Evolutionary conservation across 23 red algal species (phyloP).

Genomic region (Gracilaria domingensis): DNA sequence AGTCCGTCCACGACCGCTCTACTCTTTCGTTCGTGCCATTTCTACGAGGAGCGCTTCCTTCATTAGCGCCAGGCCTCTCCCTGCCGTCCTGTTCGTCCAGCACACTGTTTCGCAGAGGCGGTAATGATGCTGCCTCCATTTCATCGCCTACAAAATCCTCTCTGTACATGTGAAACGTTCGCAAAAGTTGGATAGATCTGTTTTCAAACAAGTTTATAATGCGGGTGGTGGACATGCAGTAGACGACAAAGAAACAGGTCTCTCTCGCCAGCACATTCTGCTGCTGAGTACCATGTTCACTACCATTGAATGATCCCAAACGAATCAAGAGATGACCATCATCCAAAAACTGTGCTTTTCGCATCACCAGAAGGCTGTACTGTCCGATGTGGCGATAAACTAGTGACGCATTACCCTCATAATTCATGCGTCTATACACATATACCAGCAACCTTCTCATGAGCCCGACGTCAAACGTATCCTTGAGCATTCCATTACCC

Average conservation of each 20-base stretch:
- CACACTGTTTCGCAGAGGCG: constrained; percentile 12
- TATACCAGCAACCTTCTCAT: constrained; percentile 86
- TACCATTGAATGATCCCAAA: constrained; percentile 58
- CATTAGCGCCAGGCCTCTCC: not conserved
- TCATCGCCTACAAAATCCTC: constrained; percentile 52
- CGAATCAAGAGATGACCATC: constrained; percentile 73
- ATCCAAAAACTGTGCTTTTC: constrained; percentile 86
- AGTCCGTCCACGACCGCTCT: not conserved
- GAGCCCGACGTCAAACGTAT: constrained; percentile 62
- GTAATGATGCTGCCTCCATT: constrained; percentile 33
- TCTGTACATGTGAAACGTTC: constrained; percentile 29
- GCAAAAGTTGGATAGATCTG: constrained; percentile 49
- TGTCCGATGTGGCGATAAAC: constrained; percentile 57
- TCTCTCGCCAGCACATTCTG: not conserved
- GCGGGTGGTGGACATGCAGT: constrained; percentile 60
- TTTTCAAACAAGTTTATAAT: constrained; percentile 70
- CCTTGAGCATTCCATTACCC: constrained; percentile 59
- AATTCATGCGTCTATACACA: constrained; percentile 51
- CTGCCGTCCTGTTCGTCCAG: not conserved
- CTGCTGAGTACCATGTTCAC: not conserved
- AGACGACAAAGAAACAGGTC: constrained; percentile 74
- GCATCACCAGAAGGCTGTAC: constrained; percentile 76
- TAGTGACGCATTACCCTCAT: constrained; percentile 28
- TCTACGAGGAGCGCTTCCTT: not conserved
- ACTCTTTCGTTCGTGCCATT: not conserved